Evolutionary conservation across 352 stramenopile genomes (phyloP).

Genomic region (Lagenidium sp.): DNA sequence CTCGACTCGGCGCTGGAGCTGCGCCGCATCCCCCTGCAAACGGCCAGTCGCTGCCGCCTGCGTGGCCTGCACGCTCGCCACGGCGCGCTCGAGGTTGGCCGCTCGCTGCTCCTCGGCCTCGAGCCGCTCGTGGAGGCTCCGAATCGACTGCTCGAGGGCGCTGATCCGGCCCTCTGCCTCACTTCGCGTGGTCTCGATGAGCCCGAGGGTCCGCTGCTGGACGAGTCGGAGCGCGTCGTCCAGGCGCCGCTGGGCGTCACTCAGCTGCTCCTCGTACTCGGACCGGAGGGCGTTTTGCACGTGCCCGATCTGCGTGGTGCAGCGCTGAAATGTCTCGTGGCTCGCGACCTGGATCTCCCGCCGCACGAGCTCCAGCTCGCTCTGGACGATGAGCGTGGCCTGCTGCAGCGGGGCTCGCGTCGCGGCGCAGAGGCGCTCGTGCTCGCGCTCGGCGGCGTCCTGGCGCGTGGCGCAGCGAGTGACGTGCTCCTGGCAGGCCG

Average conservation of each 20-base stretch:
- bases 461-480: constrained; percentile 4
- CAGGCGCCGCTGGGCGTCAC: constrained; percentile 16
- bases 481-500: constrained; percentile 6
- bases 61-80: constrained; percentile 1
- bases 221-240: constrained; percentile 25
- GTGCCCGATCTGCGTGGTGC: constrained; percentile 20
- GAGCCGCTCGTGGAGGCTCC: constrained; percentile 18
- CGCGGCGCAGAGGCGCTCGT: not conserved
- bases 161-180: constrained; percentile 13
- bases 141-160: constrained; percentile 9
- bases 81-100: constrained; percentile 13
- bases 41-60: constrained; percentile 3
- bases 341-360: constrained; percentile 16
- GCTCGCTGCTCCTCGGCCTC: constrained; percentile 13
- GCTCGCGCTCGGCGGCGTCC: not conserved
- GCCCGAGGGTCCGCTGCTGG: constrained; percentile 15
- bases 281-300: constrained; percentile 16
- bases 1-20: constrained; percentile 18
- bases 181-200: constrained; percentile 14
- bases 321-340: constrained; percentile 20
- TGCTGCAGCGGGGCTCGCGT: not conserved
- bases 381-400: constrained; percentile 15
- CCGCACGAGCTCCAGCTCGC: constrained; percentile 26
- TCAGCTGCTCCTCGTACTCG: constrained; percentile 17
- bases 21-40: constrained; percentile 11